Evolutionary conservation across 2,329 filamentous ascomycete species (phyloP).

Genomic region (Trichoderma arundinaceum): DNA sequence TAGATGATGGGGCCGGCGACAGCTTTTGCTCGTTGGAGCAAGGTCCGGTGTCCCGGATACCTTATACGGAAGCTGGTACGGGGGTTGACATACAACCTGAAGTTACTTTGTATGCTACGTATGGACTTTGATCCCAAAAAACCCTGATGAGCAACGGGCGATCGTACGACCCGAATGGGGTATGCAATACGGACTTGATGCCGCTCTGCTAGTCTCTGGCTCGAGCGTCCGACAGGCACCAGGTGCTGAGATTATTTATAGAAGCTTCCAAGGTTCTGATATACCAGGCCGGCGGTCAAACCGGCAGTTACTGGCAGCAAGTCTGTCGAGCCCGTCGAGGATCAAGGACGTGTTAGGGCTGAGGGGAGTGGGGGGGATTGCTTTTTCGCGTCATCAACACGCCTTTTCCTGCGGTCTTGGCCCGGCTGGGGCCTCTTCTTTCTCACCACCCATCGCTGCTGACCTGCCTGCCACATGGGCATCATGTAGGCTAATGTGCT

Average conservation of each 20-base stretch:
- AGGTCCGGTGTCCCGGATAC: background rate
- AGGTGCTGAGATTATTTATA: conserved; percentile 10
- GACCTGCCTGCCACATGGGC: background rate
- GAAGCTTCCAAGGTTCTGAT: conserved; percentile 27
- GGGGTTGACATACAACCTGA: background rate
- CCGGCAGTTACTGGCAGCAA: conserved; percentile 9
- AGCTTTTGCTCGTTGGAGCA: conserved; percentile 5
- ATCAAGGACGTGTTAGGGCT: background rate
- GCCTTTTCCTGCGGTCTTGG: no score
- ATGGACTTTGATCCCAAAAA: background rate
- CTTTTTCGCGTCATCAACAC: no score
- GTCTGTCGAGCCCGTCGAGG: background rate
- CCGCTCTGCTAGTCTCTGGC: no score
- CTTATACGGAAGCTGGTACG: background rate
- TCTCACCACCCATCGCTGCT: conserved; percentile 8
- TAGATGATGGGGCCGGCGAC: background rate
- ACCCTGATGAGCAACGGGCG: background rate
- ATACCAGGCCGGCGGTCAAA: conserved; percentile 10
- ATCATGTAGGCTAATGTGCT: conserved; percentile 3
- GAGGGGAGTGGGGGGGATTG: no score
- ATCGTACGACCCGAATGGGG: conserved; percentile 4
- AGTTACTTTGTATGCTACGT: background rate
- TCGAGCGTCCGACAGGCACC: conserved; percentile 1
- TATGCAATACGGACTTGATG: no score
- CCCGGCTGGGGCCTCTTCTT: no score